Base-by-base conservation (phyloP, 2,329 filamentous ascomycete species). In the Monosporascus sp. region DNA sequence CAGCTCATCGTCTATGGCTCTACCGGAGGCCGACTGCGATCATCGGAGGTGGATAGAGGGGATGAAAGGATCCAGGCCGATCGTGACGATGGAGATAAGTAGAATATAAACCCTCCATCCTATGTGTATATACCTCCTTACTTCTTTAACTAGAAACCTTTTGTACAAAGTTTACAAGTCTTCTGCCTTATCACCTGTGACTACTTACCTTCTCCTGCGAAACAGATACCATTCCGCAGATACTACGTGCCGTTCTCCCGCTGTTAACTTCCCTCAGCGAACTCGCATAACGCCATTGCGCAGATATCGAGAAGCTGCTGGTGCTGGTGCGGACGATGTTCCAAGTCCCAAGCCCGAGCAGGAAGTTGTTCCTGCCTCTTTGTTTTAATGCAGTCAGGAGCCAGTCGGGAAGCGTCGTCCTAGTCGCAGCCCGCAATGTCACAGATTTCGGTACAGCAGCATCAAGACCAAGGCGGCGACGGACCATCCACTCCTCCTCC, bases 401-500 rank as follows among this genome's bases (percentile, higher is more conserved):
- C 37, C 43, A 54, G 17, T 54, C 59, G 53, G 54, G 48, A 52
- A 53, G 57, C 52, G 54, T 64, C 60, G 59, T 44, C 19, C 20
- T 59, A 52, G 48, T 51, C 44, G 52, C 56, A 45, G 48, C 59
- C 37, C 56, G 53, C 40, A 49, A 60, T 57, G 58, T 52, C 52
- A 50, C 50, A 38, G 52, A 51, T 49, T 59, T 55, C 20, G 53
- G 31, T 17, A 58, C 48, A 48, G 46, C 55, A 49, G 45, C 55
- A 11, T 52, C 56, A 26, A 58, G 52, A 51, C 51, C 55, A 43
- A 59, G 52, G 44, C 59, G 63, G 51, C 59, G 56, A 17, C 17
- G 41, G 19, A 20, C n/a, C 20, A 65, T 68, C 56, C 66, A 68
- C 37, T 61, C 58, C 24, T 62, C 66, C 27, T 51, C 60, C 3